Percentiles rank a stretch among this genome's conserved stretches.
phyloP scores from a whole-genome alignment of 169 alveolate genomes.

The Babesia sp. region DNA sequence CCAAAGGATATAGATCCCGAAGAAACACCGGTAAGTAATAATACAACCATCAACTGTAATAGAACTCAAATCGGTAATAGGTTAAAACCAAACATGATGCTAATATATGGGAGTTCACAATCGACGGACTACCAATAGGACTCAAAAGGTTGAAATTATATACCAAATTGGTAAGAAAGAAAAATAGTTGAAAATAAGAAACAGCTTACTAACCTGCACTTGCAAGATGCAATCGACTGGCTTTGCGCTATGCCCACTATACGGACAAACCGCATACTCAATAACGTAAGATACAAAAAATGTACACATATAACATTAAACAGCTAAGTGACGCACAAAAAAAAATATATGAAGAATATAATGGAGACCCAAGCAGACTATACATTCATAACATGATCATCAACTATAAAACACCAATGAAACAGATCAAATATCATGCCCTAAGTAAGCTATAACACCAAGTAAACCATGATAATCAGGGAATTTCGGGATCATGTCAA shows the following conservation, averaged over 20 bases:
- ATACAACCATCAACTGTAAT: background rate
- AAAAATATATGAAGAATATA: conserved; percentile 72
- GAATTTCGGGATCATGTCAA: conserved; percentile 75
- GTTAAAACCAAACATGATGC: conserved; percentile 49
- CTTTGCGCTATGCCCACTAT: conserved; percentile 75
- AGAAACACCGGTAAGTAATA: conserved; percentile 59
- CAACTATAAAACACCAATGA: conserved; percentile 68
- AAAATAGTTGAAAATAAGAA: background rate
- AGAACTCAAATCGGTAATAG: conserved; percentile 4
- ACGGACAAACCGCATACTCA: conserved; percentile 68
- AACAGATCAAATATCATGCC: conserved; percentile 68
- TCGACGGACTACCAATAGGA: conserved; percentile 76
- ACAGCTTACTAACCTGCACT: conserved; percentile 67
- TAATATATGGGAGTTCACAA: conserved; percentile 74
- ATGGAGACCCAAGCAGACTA: conserved; percentile 79
- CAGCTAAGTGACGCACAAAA: conserved; percentile 71
- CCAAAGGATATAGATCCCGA: conserved; percentile 72
- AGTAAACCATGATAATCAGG: conserved; percentile 35
- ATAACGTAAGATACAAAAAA: conserved; percentile 54
- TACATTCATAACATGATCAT: conserved; percentile 75
- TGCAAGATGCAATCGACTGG: conserved; percentile 80
- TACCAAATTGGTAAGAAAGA: conserved; percentile 66
- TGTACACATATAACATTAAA: background rate
- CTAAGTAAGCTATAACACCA: conserved; percentile 11
- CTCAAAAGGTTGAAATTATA: conserved; percentile 70